These are phyloP conservation scores for Rosa lucieae DNA, from an alignment of 306 rosid genomes.

Conservation along the genomic window DNA sequence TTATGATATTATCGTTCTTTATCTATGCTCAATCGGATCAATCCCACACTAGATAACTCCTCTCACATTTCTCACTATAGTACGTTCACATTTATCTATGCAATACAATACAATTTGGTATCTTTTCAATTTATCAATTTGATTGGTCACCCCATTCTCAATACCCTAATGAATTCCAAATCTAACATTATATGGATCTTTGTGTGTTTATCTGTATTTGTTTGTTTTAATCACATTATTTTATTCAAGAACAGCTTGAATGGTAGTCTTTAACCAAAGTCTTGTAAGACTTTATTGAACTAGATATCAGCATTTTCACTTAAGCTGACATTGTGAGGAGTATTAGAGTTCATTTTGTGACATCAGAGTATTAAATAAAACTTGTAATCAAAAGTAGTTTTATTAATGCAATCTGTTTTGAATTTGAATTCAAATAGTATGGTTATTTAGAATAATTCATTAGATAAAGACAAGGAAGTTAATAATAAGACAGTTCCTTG, in stretches of 20 bases:
- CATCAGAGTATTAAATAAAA: no score
- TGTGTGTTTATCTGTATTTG: not conserved
- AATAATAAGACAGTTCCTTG: no score
- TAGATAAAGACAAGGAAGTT: no score
- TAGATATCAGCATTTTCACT: no score
- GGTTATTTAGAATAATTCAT: no score
- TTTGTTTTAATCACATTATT: not conserved
- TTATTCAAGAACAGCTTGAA: not conserved
- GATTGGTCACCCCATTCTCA: not conserved
- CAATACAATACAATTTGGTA: not conserved
- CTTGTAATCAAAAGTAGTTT: no score
- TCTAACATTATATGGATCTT: not conserved
- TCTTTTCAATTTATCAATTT: not conserved
- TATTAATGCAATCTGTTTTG: no score
- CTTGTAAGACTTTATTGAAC: not conserved
- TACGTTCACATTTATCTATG: not conserved
- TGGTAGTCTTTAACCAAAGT: not conserved
- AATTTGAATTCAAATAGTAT: no score
- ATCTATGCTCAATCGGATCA: not conserved
- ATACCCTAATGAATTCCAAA: not conserved
- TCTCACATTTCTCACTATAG: not conserved
- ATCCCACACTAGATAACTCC: not conserved
- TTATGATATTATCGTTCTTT: no score
- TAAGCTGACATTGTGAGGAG: no score
- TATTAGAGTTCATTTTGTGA: no score